Base-by-base conservation (phyloP, 2,329 filamentous ascomycete species). In the Fusarium multiceps region DNA sequence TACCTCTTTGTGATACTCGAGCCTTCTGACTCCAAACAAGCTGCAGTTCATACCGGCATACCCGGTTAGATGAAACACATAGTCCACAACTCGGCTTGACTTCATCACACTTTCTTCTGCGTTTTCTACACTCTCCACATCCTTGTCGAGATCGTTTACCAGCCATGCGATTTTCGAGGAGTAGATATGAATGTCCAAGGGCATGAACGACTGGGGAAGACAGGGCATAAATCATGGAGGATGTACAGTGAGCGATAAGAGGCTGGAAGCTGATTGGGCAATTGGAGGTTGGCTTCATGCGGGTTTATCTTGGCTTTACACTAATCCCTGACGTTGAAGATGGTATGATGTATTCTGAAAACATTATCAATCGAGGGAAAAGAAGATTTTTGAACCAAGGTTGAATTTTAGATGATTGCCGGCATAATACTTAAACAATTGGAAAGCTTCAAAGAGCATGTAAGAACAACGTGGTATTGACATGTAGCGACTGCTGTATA, bases 41-140 rank as follows among this genome's bases (percentile, higher is more conserved):
- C 8, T 69, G 72, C n/a, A 77, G 27, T 10, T 72, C 63, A 46
- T 77, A 77, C 4, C 59, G 58, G 34, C 75, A 77, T 6, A 12
- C 40, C 7, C 75, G 62, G 6, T 60, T 68, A 18, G 54, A 68
- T 1, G 46, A 58, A 2, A 49, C 28, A 23, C 75, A 77, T 23
- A 65, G 74, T 3, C 73, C 66, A 12, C 75, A 77, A 5, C 55
- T 63, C 3, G 75, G 75, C 21, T 77, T 77, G 14, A 34, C 23
- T 21, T 77, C 75, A 47, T 77, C 75, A 20, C 75, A 77, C 51
- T 77, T 77, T 13, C 75, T 57, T 47, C 75, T 66, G 21, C 75
- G 50, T 41, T 73, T 72, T 61, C 75, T 59, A 49, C 75, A 77
- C 69, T 77, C 75, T 46, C 72, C 74, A 59, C 75, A 77, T 8